Base-by-base conservation (phyloP, 345 rosid genomes). In the Salix brachista region DNA sequence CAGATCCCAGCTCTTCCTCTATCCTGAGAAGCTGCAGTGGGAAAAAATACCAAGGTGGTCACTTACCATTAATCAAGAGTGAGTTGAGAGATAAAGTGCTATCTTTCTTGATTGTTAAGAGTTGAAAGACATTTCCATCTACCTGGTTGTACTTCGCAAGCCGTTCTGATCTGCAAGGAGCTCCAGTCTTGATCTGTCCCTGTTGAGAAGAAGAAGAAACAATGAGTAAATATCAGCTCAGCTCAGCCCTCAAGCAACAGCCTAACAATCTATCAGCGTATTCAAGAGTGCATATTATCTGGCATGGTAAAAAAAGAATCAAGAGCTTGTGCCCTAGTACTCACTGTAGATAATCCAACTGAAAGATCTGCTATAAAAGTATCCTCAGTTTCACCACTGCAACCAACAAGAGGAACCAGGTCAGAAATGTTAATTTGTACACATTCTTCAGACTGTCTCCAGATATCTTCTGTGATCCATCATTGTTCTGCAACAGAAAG, bases 121-220 rank as follows among this genome's bases (percentile, higher is more conserved):
- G 48, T 65, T 8, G 30, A 3, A 52, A 42, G 42, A 21, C 60
- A 36, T n/a, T 6, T 66, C 6, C 12, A 44, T 37, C 52, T 16
- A 78, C 97, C 97, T 93, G 99, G 78, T 93, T 96, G 83, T 93
- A 96, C 56, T 96, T 96, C 8, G 98, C 98, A 64, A 96, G 93
- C 67, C 98, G 90, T 89, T 96, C 99, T 0, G 99, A 96, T 83
- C 99, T 89, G 91, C 98, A 92, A 30, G 99, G 98, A 52, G 98
- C 98, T 73, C 99, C 99, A 0, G 99, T 96, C 85, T 96, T 96
- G 71, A 96, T 96, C 79, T 96, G 99, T 56, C 97, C 97, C 98
- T 96, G 87, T 68, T 68, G 14, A 21, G 70, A 21, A 37, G 23
- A 7, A 67, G 69, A 36, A 19, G 18, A 68, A 41, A 41, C n/a